Conservation (phyloP, 2,329 filamentous ascomycete species). For the Fusarium domesticum region DNA sequence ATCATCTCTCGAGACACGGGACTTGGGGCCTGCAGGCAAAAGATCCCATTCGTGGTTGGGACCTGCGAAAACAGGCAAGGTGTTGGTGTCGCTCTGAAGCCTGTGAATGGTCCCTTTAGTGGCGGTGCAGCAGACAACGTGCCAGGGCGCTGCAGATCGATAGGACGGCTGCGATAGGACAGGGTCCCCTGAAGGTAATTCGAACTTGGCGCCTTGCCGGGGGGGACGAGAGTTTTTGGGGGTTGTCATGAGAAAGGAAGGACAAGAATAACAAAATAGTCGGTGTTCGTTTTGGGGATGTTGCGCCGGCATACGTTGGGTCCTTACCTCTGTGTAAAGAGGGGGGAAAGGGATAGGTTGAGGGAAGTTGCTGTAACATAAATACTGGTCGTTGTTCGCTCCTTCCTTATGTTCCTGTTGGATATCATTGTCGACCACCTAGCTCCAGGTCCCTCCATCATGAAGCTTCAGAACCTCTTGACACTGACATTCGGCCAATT, state of each 20-base stretch:
- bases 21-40: neutral
- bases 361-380: no score
- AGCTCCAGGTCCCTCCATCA: constrained; percentile 22
- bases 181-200: constrained; percentile 1
- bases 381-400: neutral
- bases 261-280: no score
- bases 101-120: constrained; percentile 17
- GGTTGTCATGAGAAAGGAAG: no score
- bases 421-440: no score
- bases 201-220: no score
- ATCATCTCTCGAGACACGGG: neutral
- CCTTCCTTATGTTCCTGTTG: neutral
- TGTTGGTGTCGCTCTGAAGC: constrained; percentile 1
- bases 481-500: constrained; percentile 22
- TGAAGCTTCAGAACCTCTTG: constrained; percentile 33
- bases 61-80: constrained; percentile 30
- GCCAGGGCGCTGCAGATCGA: constrained; percentile 24
- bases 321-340: no score
- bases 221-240: no score
- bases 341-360: no score
- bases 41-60: constrained; percentile 1
- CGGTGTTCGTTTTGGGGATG: neutral
- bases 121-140: constrained; percentile 28
- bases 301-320: neutral
- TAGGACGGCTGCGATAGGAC: constrained; percentile 17